Base-by-base conservation (phyloP, 495 filamentous ascomycete genomes). In the Elasticomyces elasticus region DNA sequence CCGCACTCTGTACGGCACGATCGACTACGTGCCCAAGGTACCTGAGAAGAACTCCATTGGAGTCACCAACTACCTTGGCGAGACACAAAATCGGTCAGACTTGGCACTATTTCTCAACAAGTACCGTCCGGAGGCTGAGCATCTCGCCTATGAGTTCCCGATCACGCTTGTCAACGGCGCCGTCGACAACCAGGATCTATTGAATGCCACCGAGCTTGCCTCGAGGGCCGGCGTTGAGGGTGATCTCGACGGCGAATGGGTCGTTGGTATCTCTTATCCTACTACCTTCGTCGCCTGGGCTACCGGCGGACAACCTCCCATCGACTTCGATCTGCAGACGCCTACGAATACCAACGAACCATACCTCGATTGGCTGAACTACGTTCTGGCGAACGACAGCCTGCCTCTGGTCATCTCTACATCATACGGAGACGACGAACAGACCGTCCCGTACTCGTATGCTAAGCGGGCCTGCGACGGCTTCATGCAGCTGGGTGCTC, bases 1-100 rank as follows among this genome's bases (percentile, higher is more conserved):
- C 43, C 66, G 73, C 43, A 76, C 73, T 7, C 67, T 81, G 0
- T 81, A 81, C 54, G 70, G 71, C 15, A 79, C 76, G 11, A 71
- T 74, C 41, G 67, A 71, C 40, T 81, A 80, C 61, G 66, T 63
- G 49, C 55, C 72, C 26, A 49, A 73, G 60, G 66, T 65, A 47
- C 55, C 64, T 19, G 67, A 66, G 22, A 66, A 68, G 53, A 77
- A 76, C 58, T 65, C 64, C 23, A 60, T 79, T 27, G 76, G 64
- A 23, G 69, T 79, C 50, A 73, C 66, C 43, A 73, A 79, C 61
- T 79, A 71, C 62, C 62, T 79, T 19, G 65, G 63, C 23, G 75
- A 79, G 58, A 67, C 71, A 20, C 69, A 69, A 24, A 76, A 76
- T 24, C 71, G 74, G 11, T 70, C 72, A 2, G 76, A 79, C 52